Evolutionary conservation across 2,329 filamentous ascomycete genomes (phyloP).

Genomic region (Arthrobotrys conoides): DNA sequence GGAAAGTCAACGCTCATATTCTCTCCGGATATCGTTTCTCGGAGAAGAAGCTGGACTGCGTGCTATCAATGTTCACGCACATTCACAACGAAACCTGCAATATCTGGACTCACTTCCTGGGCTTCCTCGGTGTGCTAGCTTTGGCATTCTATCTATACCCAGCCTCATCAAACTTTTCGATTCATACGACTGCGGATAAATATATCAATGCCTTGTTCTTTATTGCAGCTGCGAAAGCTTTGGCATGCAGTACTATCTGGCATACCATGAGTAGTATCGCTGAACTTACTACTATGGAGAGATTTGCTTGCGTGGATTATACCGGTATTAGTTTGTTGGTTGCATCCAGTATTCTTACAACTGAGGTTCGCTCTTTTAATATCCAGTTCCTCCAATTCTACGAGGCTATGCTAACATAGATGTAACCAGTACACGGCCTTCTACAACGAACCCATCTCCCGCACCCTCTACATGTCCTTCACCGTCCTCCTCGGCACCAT

Average conservation of each 20-base stretch:
- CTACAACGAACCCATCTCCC: constrained; percentile 92
- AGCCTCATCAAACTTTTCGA: constrained; percentile 84
- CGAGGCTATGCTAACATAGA: too few species aligned
- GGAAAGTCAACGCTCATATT: constrained; percentile 96
- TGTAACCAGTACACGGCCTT: constrained; percentile 83
- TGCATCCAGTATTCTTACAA: constrained; percentile 96
- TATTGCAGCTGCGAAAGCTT: constrained; percentile 92
- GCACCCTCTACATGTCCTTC: constrained; percentile 85
- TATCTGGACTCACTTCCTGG: constrained; percentile 96
- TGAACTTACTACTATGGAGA: constrained; percentile 87
- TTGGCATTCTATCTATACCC: constrained; percentile 98
- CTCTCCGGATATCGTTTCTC: constrained; percentile 91
- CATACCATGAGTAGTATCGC: constrained; percentile 99
- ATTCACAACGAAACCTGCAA: constrained; percentile 95
- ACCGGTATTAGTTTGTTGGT: constrained; percentile 96
- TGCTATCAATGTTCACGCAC: constrained; percentile 81
- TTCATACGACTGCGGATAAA: constrained; percentile 89
- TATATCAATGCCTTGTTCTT: constrained; percentile 95
- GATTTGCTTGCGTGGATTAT: constrained; percentile 98
- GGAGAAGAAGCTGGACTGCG: constrained; percentile 89
- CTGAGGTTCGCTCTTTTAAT: constrained; percentile 71
- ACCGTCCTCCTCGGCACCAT: constrained; percentile 86
- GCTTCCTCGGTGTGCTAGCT: constrained; percentile 86
- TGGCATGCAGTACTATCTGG: constrained; percentile 96
- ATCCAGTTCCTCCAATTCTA: too few species aligned